Percentiles rank a stretch among this genome's conserved stretches.
These are phyloP conservation scores for Pleomassaria siparia DNA, from an alignment of 2,329 filamentous ascomycete genomes.

Conservation along the genomic window DNA sequence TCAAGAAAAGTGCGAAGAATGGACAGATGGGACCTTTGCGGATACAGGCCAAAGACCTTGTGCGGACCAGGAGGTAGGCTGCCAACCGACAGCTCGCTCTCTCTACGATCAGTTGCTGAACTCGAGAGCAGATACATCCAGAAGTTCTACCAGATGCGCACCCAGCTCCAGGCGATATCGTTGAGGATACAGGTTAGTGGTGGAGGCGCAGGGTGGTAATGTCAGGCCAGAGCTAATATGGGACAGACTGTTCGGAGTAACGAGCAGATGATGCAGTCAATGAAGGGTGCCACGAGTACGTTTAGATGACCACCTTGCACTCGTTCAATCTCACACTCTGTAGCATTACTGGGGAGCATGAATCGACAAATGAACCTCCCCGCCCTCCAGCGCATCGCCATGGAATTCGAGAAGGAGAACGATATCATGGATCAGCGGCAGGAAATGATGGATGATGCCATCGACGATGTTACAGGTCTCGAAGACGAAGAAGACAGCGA, in stretches of 20 bases:
- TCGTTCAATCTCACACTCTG: constrained; percentile 14
- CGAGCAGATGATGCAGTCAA: constrained; percentile 99
- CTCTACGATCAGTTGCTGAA: constrained; percentile 8
- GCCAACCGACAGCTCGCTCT: neutral
- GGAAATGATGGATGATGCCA: constrained; percentile 99
- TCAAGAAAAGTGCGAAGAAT: constrained; percentile 98
- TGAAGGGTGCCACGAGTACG: constrained; percentile 84
- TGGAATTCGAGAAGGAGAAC: constrained; percentile 99
- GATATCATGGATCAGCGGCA: constrained; percentile 99
- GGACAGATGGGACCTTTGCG: constrained; percentile 98
- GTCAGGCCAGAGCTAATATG: constrained; percentile 17
- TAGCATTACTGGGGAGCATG: constrained; percentile 87
- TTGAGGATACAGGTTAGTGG: constrained; percentile 79
- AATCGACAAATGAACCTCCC: constrained; percentile 97
- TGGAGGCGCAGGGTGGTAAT: neutral
- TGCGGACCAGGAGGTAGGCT: constrained; percentile 76
- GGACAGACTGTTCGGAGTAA: constrained; percentile 90
- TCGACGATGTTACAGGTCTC: constrained; percentile 93
- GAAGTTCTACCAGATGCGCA: constrained; percentile 98
- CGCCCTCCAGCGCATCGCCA: constrained; percentile 90
- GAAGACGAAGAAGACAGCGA: constrained; percentile 93
- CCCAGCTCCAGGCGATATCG: constrained; percentile 93
- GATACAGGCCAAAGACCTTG: constrained; percentile 96
- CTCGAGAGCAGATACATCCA: constrained; percentile 70
- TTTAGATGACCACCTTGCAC: neutral